Percentiles rank a stretch among this genome's conserved stretches.
Conservation (phyloP, 306 rosid genomes). For the Styphnolobium japonicum region DNA sequence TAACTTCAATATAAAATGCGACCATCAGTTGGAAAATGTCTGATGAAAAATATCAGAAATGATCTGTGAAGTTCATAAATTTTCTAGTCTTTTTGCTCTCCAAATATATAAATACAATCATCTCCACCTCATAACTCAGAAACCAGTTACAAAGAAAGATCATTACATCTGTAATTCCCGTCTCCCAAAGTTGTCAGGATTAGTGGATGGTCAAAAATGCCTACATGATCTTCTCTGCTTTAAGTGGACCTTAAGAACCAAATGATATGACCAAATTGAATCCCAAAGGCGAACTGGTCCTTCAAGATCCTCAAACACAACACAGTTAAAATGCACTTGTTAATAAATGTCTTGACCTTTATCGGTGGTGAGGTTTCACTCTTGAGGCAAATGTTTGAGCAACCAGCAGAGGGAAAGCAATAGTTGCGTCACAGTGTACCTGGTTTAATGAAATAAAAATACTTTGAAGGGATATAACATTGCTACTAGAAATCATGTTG, state of each 20-base stretch:
- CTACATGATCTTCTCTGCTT: neutral
- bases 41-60: neutral
- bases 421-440: slow-evolving; percentile 92
- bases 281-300: neutral
- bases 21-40: neutral
- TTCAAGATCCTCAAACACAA: slow-evolving; percentile 10
- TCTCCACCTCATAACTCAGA: neutral
- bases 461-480: neutral
- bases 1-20: neutral
- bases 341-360: neutral
- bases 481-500: neutral
- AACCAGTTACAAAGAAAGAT: neutral
- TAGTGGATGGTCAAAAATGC: slow-evolving; percentile 1
- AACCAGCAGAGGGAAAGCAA: slow-evolving; percentile 76
- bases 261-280: neutral
- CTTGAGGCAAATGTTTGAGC: slow-evolving; percentile 73
- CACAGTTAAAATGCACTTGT: slow-evolving; percentile 7
- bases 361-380: slow-evolving; percentile 23
- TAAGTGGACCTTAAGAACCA: neutral
- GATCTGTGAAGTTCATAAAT: neutral
- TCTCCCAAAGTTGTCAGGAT: neutral
- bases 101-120: neutral
- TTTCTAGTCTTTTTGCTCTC: neutral
- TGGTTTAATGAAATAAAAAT: slow-evolving; percentile 24
- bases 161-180: neutral